phyloP scores from a whole-genome alignment of 139 green algal species.

The Chara braunii region DNA sequence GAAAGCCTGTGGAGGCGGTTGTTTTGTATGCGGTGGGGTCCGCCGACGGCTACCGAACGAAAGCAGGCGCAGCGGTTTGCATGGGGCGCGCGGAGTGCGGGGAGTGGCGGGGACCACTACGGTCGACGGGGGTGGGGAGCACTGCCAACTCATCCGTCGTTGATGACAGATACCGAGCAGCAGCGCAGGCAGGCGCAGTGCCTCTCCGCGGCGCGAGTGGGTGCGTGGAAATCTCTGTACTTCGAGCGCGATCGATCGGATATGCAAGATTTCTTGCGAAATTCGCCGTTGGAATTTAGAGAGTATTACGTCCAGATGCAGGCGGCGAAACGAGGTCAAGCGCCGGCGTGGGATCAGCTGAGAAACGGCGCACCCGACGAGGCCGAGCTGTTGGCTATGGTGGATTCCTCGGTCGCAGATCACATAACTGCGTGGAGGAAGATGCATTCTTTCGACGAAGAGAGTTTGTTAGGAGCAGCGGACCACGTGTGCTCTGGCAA shows the following conservation, averaged over 20 bases:
- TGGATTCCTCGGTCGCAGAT: slow-evolving; percentile 16
- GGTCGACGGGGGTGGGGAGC: neutral
- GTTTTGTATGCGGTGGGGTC: neutral
- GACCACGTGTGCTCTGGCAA: slow-evolving; percentile 15
- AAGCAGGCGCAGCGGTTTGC: neutral
- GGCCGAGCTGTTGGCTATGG: no score
- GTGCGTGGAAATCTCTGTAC: slow-evolving; percentile 1
- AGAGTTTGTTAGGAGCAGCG: neutral
- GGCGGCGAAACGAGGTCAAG: slow-evolving; percentile 24
- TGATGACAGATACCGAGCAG: slow-evolving; percentile 6
- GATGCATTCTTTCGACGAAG: neutral
- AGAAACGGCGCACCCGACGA: no score
- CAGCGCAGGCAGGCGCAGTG: neutral
- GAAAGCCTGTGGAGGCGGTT: slow-evolving; percentile 16
- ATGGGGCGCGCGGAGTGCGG: neutral
- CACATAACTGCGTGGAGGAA: slow-evolving; percentile 24
- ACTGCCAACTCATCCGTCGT: neutral
- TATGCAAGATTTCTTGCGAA: slow-evolving; percentile 26
- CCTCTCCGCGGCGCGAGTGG: neutral
- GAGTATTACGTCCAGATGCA: slow-evolving; percentile 37
- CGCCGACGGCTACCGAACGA: neutral
- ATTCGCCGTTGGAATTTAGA: slow-evolving; percentile 19
- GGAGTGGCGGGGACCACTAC: neutral
- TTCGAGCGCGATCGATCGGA: slow-evolving; percentile 23
- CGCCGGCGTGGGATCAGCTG: slow-evolving; percentile 14